Percentiles rank a stretch among this genome's conserved stretches.
Conservation (phyloP, 495 filamentous ascomycete genomes). For the Astrothelium macrocarpum region DNA sequence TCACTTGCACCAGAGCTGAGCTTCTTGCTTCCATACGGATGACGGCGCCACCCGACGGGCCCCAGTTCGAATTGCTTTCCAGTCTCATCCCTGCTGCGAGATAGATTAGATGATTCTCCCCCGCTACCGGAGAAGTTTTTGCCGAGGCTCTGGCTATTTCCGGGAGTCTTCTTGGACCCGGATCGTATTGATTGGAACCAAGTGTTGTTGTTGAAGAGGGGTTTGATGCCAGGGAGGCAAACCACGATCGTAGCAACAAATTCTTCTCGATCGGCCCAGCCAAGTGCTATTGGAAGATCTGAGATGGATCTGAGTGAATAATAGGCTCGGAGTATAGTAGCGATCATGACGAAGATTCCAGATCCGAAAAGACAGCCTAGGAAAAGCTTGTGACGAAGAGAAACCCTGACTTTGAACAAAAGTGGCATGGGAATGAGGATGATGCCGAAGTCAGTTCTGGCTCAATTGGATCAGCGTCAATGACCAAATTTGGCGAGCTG, state of each 20-base stretch:
- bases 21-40: background rate
- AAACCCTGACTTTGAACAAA: background rate
- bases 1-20: slow-evolving; percentile 1
- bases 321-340: background rate
- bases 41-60: background rate
- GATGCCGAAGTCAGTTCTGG: slow-evolving; percentile 2
- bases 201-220: background rate
- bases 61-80: background rate
- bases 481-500: background rate
- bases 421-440: slow-evolving; percentile 4
- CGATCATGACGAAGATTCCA: background rate
- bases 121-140: background rate
- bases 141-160: background rate
- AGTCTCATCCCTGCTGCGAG: background rate
- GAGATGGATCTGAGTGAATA: background rate
- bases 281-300: background rate
- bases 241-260: background rate
- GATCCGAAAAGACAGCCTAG: background rate
- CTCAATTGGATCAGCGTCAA: background rate
- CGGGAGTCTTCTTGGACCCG: background rate
- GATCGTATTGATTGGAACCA: background rate
- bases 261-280: background rate
- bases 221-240: slow-evolving; percentile 1
- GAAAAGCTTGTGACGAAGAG: background rate
- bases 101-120: background rate